Conservation (phyloP, 2,329 filamentous ascomycete species). For the Aspergillus piperis region DNA sequence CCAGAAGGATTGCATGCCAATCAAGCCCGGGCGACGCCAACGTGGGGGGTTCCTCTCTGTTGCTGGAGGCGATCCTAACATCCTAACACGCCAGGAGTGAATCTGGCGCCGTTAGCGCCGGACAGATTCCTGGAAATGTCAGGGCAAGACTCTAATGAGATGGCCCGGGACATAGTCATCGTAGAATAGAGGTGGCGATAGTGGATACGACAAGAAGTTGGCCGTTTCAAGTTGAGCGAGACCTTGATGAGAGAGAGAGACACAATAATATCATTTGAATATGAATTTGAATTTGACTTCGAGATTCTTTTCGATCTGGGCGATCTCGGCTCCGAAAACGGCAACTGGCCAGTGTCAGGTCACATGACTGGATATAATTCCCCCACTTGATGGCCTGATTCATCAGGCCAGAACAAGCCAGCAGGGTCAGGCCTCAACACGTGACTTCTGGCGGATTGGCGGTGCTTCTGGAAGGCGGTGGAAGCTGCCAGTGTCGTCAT, state of each 20-base stretch:
- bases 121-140: not conserved
- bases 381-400: not conserved
- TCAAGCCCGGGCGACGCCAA: not conserved
- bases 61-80: not conserved
- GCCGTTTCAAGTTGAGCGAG: not conserved
- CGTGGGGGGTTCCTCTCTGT: not conserved
- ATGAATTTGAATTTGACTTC: no score
- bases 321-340: not conserved
- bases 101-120: not conserved
- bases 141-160: not conserved
- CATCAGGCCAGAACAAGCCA: not conserved
- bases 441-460: conserved; percentile 13
- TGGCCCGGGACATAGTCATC: no score
- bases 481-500: conserved; percentile 36
- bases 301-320: no score
- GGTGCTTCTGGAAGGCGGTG: conserved; percentile 41
- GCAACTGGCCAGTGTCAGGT: not conserved
- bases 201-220: not conserved
- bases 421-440: conserved; percentile 4
- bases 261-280: no score
- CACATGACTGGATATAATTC: not conserved
- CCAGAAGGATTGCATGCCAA: conserved; percentile 2
- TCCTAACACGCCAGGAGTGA: not conserved
- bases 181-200: not conserved
- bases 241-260: no score